phyloP scores from a whole-genome alignment of 306 rosid species.

The Erythrophleum fordii region DNA sequence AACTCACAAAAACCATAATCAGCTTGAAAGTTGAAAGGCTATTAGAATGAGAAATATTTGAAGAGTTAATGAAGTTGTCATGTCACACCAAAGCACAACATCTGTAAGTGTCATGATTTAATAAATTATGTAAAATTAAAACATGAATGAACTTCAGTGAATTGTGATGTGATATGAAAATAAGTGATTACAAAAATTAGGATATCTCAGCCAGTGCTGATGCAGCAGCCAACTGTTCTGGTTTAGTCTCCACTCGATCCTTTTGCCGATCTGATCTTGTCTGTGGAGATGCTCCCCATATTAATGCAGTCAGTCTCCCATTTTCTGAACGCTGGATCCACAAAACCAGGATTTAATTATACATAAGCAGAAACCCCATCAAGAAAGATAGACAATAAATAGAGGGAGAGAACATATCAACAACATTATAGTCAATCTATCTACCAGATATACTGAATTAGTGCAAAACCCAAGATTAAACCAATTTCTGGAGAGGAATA shows the following conservation, averaged over 20 bases:
- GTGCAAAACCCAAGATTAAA: too few species aligned
- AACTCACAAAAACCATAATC: not conserved
- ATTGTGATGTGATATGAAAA: not conserved
- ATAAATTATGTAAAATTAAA: too few species aligned
- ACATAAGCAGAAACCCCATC: not conserved
- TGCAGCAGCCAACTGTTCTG: conserved; percentile 95
- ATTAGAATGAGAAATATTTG: not conserved
- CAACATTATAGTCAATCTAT: not conserved
- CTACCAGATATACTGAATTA: too few species aligned
- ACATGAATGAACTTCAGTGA: too few species aligned
- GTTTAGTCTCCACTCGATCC: conserved; percentile 95
- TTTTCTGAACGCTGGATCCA: conserved; percentile 61
- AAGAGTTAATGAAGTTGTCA: not conserved
- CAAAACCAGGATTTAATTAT: conserved; percentile 7
- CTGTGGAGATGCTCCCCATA: conserved; percentile 98
- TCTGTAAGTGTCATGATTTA: too few species aligned
- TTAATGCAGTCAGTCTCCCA: conserved; percentile 78
- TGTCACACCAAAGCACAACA: not conserved
- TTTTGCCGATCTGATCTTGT: conserved; percentile 85
- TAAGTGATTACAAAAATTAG: conserved; percentile 20
- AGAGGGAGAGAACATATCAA: not conserved
- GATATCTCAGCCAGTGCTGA: conserved; percentile 92
- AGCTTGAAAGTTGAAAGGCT: not conserved
- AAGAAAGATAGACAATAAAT: not conserved
- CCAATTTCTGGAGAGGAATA: too few species aligned